These are phyloP conservation scores for Pyrenula massariospora DNA, from an alignment of 495 filamentous ascomycete species.

Conservation along the genomic window DNA sequence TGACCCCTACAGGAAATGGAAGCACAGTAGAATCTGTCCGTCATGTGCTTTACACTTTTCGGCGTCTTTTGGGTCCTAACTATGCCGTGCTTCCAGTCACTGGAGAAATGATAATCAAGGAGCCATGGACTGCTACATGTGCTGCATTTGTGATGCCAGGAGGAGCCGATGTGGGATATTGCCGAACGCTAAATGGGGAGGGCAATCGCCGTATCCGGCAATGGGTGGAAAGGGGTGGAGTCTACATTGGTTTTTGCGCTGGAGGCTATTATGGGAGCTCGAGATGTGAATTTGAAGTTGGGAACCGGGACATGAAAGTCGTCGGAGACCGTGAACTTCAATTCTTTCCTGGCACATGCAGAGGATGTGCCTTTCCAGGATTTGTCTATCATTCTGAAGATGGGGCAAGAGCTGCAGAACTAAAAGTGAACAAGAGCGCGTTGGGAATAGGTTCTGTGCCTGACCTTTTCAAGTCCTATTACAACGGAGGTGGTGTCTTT, in stretches of 20 bases:
- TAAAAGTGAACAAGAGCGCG: constrained; percentile 51
- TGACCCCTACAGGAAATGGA: constrained; percentile 51
- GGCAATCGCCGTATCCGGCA: constrained; percentile 76
- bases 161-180: constrained; percentile 90
- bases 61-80: constrained; percentile 78
- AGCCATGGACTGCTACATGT: constrained; percentile 83
- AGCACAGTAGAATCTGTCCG: constrained; percentile 79
- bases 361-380: constrained; percentile 78
- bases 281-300: constrained; percentile 83
- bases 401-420: constrained; percentile 61
- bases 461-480: constrained; percentile 64
- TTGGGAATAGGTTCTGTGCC: constrained; percentile 43
- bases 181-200: constrained; percentile 71
- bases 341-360: constrained; percentile 80
- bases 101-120: constrained; percentile 67
- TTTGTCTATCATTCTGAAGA: constrained; percentile 87
- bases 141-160: constrained; percentile 87
- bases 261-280: constrained; percentile 83
- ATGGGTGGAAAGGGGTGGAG: constrained; percentile 76
- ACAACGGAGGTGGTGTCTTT: constrained; percentile 95
- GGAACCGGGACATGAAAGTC: constrained; percentile 70
- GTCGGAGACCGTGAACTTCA: constrained; percentile 73
- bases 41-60: constrained; percentile 79
- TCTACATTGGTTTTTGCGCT: constrained; percentile 85
- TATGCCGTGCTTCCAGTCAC: constrained; percentile 86